Evolutionary conservation across 805 yeast genomes (phyloP).

Genomic region (Dipodascopsis tothii): DNA sequence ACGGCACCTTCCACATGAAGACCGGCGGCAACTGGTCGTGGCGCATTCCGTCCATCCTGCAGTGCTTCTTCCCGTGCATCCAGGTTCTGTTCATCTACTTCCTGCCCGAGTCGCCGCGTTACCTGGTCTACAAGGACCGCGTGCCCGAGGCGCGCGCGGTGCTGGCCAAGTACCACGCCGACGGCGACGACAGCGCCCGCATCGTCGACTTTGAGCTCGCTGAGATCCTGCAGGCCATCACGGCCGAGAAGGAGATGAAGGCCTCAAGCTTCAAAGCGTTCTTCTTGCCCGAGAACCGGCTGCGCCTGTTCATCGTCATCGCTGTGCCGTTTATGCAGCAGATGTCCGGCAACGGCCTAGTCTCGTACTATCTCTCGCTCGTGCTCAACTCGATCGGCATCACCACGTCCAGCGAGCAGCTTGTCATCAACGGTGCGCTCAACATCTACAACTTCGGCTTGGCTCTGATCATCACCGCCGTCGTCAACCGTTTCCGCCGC

Average conservation of each 20-base stretch:
- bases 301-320: constrained; percentile 35
- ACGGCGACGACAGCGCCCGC: constrained; percentile 30
- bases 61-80: constrained; percentile 50
- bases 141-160: constrained; percentile 38
- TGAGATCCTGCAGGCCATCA: neutral
- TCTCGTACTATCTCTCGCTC: constrained; percentile 43
- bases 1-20: constrained; percentile 37
- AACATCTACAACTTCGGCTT: constrained; percentile 41
- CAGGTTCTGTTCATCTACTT: constrained; percentile 44
- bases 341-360: constrained; percentile 46
- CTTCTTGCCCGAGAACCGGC: constrained; percentile 31
- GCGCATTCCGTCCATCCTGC: constrained; percentile 67
- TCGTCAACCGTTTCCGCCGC: constrained; percentile 28
- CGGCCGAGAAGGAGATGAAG: neutral
- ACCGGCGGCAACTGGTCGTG: constrained; percentile 51
- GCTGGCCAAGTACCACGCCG: constrained; percentile 38
- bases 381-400: constrained; percentile 46
- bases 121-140: constrained; percentile 39
- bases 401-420: neutral
- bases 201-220: constrained; percentile 34
- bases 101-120: constrained; percentile 73
- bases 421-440: constrained; percentile 44
- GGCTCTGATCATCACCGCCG: constrained; percentile 28
- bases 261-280: too few species aligned
- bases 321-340: constrained; percentile 37